phyloP scores from a whole-genome alignment of 2,329 filamentous ascomycete genomes.

The Claviceps pusilla region DNA sequence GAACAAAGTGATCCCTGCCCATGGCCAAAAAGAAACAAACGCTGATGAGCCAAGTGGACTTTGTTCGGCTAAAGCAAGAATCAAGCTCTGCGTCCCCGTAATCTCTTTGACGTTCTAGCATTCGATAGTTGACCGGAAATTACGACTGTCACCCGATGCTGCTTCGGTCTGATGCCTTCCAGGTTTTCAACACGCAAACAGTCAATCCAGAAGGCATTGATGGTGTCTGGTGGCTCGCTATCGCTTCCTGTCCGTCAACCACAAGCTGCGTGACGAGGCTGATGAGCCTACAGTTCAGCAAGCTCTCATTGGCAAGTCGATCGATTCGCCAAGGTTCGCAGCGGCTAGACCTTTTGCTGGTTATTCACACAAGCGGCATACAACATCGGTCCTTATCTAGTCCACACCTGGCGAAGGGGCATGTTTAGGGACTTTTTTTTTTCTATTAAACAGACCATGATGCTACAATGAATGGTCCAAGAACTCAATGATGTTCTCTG shows the following conservation, averaged over 20 bases:
- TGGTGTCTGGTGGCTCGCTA: too few species aligned
- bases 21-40: background rate
- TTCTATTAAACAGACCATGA: background rate
- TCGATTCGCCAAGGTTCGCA: background rate
- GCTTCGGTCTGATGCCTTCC: too few species aligned
- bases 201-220: too few species aligned
- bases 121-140: background rate
- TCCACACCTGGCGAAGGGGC: background rate
- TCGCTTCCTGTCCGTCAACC: too few species aligned
- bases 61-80: background rate
- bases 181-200: too few species aligned
- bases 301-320: background rate
- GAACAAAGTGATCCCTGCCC: background rate
- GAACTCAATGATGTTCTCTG: too few species aligned
- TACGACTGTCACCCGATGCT: background rate
- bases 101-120: too few species aligned
- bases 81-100: background rate
- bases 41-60: background rate
- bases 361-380: background rate
- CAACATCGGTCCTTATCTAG: background rate
- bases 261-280: background rate
- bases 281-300: background rate
- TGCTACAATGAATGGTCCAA: background rate
- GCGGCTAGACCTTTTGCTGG: background rate
- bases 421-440: background rate